phyloP scores from a whole-genome alignment of 2,329 filamentous ascomycete species.

The Mycosphaerella sp. region DNA sequence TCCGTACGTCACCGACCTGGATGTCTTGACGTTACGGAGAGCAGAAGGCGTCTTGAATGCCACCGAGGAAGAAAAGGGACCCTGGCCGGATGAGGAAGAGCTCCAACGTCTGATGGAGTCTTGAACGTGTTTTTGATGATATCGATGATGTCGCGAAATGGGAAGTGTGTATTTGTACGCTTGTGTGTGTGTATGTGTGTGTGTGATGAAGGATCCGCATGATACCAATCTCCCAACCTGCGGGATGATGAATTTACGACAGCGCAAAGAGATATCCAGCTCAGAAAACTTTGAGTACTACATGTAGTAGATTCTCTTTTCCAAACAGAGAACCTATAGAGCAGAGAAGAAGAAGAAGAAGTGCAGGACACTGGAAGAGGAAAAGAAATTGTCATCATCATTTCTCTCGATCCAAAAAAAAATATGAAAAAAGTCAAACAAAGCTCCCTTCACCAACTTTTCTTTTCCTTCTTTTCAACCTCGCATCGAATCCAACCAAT shows the following conservation, averaged over 20 bases:
- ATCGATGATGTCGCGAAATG: background rate
- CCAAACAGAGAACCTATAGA: background rate
- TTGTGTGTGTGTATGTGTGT: background rate
- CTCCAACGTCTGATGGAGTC: slow-evolving; percentile 51
- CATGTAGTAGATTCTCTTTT: background rate
- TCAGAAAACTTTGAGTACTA: background rate
- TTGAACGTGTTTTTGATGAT: slow-evolving; percentile 3
- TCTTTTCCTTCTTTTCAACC: no score
- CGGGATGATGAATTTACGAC: slow-evolving; percentile 6
- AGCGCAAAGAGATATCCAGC: slow-evolving; percentile 4
- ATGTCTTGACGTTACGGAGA: slow-evolving; percentile 80
- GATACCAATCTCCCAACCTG: slow-evolving; percentile 1
- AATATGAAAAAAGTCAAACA: no score
- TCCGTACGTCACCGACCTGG: slow-evolving; percentile 84
- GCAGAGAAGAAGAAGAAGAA: no score
- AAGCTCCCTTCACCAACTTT: no score
- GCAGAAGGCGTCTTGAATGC: slow-evolving; percentile 77
- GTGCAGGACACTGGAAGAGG: no score
- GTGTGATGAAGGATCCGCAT: background rate
- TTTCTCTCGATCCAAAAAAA: no score
- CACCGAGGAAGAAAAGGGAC: slow-evolving; percentile 79
- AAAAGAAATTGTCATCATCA: no score
- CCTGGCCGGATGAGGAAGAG: slow-evolving; percentile 66
- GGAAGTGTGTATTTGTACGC: slow-evolving; percentile 6
- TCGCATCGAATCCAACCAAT: no score